Percentiles rank a stretch among this genome's conserved stretches.
These are phyloP conservation scores for Diaporthe amygdali DNA, from an alignment of 2,329 filamentous ascomycete species.

Conservation along the genomic window DNA sequence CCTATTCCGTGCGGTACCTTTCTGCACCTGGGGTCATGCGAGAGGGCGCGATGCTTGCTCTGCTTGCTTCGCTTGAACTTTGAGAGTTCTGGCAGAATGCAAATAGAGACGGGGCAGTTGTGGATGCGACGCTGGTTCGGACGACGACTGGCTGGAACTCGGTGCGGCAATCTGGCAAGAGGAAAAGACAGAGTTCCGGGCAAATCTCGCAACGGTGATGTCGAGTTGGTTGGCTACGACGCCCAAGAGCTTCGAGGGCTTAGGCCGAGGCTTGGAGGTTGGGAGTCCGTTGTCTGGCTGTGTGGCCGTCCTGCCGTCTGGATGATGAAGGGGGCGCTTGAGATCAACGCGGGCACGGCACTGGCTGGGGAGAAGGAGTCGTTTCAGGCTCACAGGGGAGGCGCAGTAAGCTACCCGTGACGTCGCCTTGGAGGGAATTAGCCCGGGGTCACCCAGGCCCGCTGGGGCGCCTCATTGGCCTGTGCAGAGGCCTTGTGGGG, in stretches of 20 bases:
- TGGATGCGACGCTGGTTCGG: neutral
- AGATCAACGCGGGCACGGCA: constrained; percentile 4
- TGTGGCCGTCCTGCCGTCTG: neutral
- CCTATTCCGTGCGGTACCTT: constrained; percentile 17
- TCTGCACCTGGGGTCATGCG: constrained; percentile 3
- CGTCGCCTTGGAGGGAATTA: constrained; percentile 9
- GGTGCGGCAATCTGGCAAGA: neutral
- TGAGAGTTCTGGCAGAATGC: neutral
- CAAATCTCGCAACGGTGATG: neutral
- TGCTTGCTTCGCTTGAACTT: neutral
- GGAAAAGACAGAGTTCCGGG: neutral
- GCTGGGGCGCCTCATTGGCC: neutral
- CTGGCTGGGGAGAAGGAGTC: constrained; percentile 20
- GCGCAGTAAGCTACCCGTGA: constrained; percentile 23
- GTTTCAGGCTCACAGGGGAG: constrained; percentile 27
- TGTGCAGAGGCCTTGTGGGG: constrained; percentile 8
- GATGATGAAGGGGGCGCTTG: constrained; percentile 5
- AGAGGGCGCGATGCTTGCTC: neutral
- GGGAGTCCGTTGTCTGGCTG: constrained; percentile 1
- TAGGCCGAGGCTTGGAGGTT: constrained; percentile 7
- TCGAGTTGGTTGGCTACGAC: constrained; percentile 4
- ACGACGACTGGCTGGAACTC: neutral
- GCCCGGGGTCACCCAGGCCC: neutral
- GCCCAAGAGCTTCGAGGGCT: neutral
- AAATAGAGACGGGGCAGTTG: neutral